Evolutionary conservation across 2,329 filamentous ascomycete species (phyloP).

Genomic region (Colletotrichum sojae): DNA sequence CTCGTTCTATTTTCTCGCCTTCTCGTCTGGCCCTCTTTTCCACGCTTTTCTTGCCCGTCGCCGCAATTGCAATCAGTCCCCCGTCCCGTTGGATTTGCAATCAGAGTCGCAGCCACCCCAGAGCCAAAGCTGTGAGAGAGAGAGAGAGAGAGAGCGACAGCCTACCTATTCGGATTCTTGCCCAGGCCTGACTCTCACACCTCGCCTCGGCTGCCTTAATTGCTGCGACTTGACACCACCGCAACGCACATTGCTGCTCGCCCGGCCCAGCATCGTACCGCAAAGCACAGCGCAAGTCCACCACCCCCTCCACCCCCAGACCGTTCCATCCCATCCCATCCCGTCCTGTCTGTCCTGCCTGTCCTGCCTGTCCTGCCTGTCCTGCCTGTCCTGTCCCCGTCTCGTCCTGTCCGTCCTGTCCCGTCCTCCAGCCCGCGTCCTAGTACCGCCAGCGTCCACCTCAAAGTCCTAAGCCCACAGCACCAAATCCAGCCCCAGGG

Average conservation of each 20-base stretch:
- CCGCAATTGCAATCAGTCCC: background rate
- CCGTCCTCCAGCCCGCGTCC: slow-evolving; percentile 4
- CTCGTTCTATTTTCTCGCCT: slow-evolving; percentile 40
- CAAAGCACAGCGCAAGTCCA: background rate
- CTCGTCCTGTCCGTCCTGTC: background rate
- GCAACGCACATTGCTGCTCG: too few relatives aligned
- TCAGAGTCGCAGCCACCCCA: too few relatives aligned
- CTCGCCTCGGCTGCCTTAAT: too few relatives aligned
- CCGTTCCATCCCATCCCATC: slow-evolving; percentile 14
- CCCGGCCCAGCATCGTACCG: background rate
- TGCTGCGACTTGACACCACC: too few relatives aligned
- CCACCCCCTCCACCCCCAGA: slow-evolving; percentile 6
- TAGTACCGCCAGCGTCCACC: slow-evolving; percentile 7
- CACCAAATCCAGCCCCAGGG: slow-evolving; percentile 3
- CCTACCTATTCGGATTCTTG: too few relatives aligned
- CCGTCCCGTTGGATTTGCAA: too few relatives aligned
- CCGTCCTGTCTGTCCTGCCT: slow-evolving; percentile 18
- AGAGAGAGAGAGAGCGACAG: too few relatives aligned
- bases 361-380: background rate
- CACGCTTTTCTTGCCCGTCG: slow-evolving; percentile 7
- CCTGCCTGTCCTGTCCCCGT: slow-evolving; percentile 6
- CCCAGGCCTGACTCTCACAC: too few relatives aligned
- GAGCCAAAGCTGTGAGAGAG: too few relatives aligned
- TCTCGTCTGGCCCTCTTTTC: slow-evolving; percentile 18
- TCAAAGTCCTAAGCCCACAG: slow-evolving; percentile 19